Evolutionary conservation across 352 stramenopile genomes (phyloP).

Genomic region (Phytopythium sindhum): DNA sequence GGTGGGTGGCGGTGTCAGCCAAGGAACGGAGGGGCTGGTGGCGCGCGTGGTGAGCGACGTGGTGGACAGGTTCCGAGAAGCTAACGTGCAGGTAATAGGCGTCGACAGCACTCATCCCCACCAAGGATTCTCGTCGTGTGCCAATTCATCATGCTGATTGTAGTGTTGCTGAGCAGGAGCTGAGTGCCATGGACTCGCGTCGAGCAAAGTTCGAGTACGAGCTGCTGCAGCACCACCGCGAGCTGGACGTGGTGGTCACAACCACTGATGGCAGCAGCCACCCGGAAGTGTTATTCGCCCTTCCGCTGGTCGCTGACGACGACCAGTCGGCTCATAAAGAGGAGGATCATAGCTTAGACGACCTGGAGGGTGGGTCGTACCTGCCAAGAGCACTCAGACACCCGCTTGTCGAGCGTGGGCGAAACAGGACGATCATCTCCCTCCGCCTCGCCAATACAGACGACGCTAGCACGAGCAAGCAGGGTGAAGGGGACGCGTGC

Average conservation of each 20-base stretch:
- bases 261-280: neutral
- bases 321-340: neutral
- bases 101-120: no score
- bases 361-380: neutral
- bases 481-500: neutral
- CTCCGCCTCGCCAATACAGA: neutral
- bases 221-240: constrained; percentile 32
- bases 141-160: no score
- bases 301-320: constrained; percentile 23
- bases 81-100: constrained; percentile 28
- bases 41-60: constrained; percentile 6
- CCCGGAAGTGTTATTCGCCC: constrained; percentile 20
- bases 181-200: constrained; percentile 5
- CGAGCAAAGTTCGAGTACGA: constrained; percentile 43
- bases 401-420: neutral
- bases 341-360: neutral
- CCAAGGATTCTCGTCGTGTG: no score
- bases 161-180: constrained; percentile 6
- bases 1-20: neutral
- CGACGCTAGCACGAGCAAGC: neutral
- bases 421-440: constrained; percentile 1
- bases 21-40: neutral
- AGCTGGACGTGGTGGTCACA: constrained; percentile 29
- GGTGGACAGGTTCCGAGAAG: constrained; percentile 13
- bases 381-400: neutral